Base-by-base conservation (phyloP, 345 rosid genomes). In the Dipteronia dyeriana region DNA sequence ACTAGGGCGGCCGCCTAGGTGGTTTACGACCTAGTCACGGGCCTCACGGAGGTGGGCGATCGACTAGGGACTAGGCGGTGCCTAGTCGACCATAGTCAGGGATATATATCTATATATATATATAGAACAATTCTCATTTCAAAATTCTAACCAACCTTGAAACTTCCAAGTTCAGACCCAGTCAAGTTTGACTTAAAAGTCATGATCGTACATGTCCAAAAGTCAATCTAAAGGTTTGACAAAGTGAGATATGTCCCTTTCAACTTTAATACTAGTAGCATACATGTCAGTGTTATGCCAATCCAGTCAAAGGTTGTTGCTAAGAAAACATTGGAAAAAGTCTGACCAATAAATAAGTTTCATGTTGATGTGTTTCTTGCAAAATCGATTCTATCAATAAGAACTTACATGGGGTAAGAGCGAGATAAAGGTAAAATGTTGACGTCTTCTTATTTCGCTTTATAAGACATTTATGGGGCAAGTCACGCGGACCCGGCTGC, bases 401-500 rank as follows among this genome's bases (percentile, higher is more conserved):
- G 41, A 5, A 87, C 97, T 95, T 86, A 95, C 98, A 87, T 71
- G 96, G 90, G 16, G 84, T 63, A 34, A 85, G 91, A 54, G 93
- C 87, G 38, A 95, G 97, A 85, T 86, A 88, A 75, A 93, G 90
- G 86, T 72, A 91, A 74, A 91, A 93, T 0, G 97, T 93, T 6
- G 94, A 89, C 22, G 85, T 90, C 87, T 85, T 90, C 89, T 88
- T 89, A 80, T 84, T 87, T 84, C 97, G 85, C 84, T 75, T 91
- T 72, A 93, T 90, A 68, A 95, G 83, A 81, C 98, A 95, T 66
- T 89, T 95, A 78, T 93, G 90, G 1, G 93, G 87, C 43, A 76
- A 71, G 13, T 89, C 93, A 6, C 83, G 78, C 0, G 98, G 98
- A 75, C 98, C 98, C 39, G 95, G 87, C 97, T 94, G 91, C 90